Evolutionary conservation across 108 stramenopile species (phyloP), one percentile per base, ranked within the genome.

Genomic region (Skeletonema grethae): DNA sequence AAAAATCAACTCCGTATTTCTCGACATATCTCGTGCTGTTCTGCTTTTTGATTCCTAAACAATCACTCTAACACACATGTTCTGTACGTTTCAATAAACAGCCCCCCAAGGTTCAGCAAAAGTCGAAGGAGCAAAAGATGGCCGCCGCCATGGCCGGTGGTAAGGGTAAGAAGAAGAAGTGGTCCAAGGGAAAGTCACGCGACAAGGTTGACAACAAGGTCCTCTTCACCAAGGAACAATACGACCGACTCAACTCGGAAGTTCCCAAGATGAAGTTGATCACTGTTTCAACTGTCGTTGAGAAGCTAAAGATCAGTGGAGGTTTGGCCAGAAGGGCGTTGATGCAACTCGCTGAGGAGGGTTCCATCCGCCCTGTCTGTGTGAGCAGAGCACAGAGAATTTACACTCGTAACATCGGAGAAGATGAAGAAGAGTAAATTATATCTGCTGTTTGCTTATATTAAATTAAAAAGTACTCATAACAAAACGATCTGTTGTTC

Each of bases 221-320:
- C 53, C 93, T 99, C 64, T 97, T 99, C 85, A 89, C 96, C 71
- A 97, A 98, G 92, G 96, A 98, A 73, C 96, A 96, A 73, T 98
- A 87, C 78, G 92, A 97, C 48, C 88, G 97, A 64, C 86, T 99
- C 73, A 83, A 97, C 65, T 83, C 90, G 16, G 98, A 99, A 75
- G 95, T 99, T 20, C 99, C 99, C 30, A 99, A 99, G 85, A 99
- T 99, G 98, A 99, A 99, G 91, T 90, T 99, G 29, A 99, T 99
- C 83, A 98, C 99, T 43, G 94, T 97, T 43, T 92, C 96, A 34
- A 76, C 93, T 36, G 93, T 99, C 22, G 98, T 99, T 32, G 99
- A 99, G 84, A 96, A 98, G 68, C 90, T 99, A 28, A 99, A 99
- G 97, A 85, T 99, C 67, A 95, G 89, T 67, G 98, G 94, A 63